Evolutionary conservation across 2,329 filamentous ascomycete genomes (phyloP), one percentile per base, ranked within the genome.

Genomic region (Trichophyton schoenleinii): DNA sequence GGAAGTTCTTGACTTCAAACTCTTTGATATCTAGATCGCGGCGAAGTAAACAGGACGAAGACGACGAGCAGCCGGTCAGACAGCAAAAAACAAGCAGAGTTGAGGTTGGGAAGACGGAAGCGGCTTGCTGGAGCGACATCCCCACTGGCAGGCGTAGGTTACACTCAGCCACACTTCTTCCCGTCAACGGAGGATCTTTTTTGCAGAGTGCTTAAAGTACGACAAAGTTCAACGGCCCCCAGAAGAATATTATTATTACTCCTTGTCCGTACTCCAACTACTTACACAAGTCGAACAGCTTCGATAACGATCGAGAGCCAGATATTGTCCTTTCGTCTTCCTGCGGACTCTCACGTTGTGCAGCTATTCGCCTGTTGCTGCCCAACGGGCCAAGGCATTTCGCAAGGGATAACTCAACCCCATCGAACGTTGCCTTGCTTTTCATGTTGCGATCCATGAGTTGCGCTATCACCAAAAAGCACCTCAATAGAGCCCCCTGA

Each of bases 401-500:
- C 3, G 34, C 34, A 38, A 13, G 34, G 34, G 34, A 9, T 38
- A 11, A 9, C 34, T 38, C 34, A 38, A 38, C 34, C 34, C 9
- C 34, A 38, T 38, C 34, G 34, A 38, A 38, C 52, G 20, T 28
- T 44, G 22, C 28, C 36, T 28, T 20, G n/a, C 38, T 57, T 25
- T 58, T 49, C 55, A 52, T 59, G 52, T 55, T 55, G 52, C 52
- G 28, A 55, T 55, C 52, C 52, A 55, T 55, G 52, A 20, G 28
- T 36, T 34, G 52, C 52, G 52, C 52, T 55, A 55, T 55, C 52
- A 55, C 52, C 52, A 55, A 55, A 55, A 36, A 55, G 52, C 52
- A 55, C 52, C 52, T 55, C 52, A 55, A 55, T 55, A 55, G 52
- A 55, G 52, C 52, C 55, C 57, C 60, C 62, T 63, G 60, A 62